phyloP scores from a whole-genome alignment of 345 rosid species.

The Geranium rotundifolium region DNA sequence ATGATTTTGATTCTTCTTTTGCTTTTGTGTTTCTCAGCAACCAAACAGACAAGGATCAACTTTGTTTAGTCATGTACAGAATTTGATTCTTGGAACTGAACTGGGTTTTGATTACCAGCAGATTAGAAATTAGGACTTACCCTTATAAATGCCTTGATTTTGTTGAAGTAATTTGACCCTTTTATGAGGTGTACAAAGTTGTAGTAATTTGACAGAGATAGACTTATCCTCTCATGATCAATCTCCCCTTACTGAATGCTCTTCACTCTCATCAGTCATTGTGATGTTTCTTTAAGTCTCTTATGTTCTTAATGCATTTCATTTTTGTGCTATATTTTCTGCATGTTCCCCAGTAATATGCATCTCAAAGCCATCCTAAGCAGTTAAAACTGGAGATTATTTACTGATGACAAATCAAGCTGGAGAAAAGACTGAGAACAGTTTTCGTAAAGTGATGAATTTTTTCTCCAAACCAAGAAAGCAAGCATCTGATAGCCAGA shows the following conservation, averaged over 20 bases:
- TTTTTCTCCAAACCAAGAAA: constrained; percentile 35
- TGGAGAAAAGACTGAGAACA: constrained; percentile 24
- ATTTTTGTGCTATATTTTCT: too few relatives aligned
- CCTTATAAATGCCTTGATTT: neutral
- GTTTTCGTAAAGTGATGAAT: constrained; percentile 25
- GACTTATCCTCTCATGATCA: too few relatives aligned
- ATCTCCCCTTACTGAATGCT: too few relatives aligned
- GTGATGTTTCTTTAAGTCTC: too few relatives aligned
- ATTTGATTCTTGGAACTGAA: neutral
- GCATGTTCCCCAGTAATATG: too few relatives aligned
- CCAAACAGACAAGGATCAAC: constrained; percentile 4
- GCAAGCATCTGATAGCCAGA: constrained; percentile 32
- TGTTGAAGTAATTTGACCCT: neutral
- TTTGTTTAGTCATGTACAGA: neutral
- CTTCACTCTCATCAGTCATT: too few relatives aligned
- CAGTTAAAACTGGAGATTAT: constrained; percentile 9
- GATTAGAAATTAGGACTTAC: neutral
- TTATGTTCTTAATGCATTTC: too few relatives aligned
- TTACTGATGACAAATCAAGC: constrained; percentile 63
- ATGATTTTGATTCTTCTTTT: neutral
- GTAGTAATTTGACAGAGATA: too few relatives aligned
- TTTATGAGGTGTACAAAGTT: too few relatives aligned
- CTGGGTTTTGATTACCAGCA: neutral
- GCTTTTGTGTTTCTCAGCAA: constrained; percentile 5
- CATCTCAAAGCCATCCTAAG: too few relatives aligned